Percentiles rank a stretch among this genome's conserved stretches.
phyloP scores from a whole-genome alignment of 75 land plant species.

The Cupressus sempervirens region DNA sequence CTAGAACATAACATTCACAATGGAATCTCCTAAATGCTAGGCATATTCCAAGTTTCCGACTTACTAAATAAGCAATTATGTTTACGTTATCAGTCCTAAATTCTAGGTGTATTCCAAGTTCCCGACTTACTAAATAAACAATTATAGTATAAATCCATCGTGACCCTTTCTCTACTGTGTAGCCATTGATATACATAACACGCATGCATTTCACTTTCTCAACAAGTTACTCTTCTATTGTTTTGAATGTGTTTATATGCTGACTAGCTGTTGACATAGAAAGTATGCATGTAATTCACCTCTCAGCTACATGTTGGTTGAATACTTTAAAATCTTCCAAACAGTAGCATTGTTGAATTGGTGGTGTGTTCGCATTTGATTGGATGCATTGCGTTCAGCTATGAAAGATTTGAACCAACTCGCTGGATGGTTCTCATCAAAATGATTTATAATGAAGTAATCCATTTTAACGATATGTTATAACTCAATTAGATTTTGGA shows the following conservation, averaged over 20 bases:
- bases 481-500: no score
- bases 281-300: background rate
- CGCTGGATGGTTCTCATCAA: no score
- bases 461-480: no score
- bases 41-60: background rate
- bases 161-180: background rate
- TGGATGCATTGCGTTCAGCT: background rate
- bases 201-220: background rate
- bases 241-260: background rate
- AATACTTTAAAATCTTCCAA: background rate
- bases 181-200: background rate
- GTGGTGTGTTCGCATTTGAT: background rate
- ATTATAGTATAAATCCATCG: background rate
- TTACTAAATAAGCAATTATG: background rate
- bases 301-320: background rate
- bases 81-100: background rate
- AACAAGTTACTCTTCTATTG: background rate
- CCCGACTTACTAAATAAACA: background rate
- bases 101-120: background rate
- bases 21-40: background rate
- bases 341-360: background rate
- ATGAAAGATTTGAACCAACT: no score
- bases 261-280: background rate
- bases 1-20: background rate
- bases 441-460: no score